A percentile compares a stretch with the other conserved stretches of the same genome.
Conservation (phyloP, 2,329 filamentous ascomycete species). For the Colletotrichum sp. region DNA sequence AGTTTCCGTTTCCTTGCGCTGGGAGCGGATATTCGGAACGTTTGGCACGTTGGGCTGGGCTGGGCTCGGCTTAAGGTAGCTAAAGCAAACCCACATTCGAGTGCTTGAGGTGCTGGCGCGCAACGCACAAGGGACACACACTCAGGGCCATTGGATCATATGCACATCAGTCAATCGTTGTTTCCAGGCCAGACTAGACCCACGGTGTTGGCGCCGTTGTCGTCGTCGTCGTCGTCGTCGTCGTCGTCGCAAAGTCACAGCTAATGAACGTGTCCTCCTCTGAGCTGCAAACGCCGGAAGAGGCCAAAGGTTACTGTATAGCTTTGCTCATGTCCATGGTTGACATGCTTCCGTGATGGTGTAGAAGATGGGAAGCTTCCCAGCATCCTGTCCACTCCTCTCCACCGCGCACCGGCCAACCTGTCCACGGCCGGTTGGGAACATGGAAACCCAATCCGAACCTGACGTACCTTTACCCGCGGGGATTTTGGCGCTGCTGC, state of each 20-base stretch:
- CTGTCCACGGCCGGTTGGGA: background rate
- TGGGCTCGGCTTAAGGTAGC: slow-evolving; percentile 4
- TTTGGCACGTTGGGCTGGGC: slow-evolving; percentile 1
- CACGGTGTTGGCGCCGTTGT: background rate
- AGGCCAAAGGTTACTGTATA: background rate
- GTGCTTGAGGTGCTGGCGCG: background rate
- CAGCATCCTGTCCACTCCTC: background rate
- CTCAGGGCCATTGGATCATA: background rate
- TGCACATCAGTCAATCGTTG: background rate
- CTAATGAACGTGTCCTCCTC: background rate
- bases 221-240: background rate
- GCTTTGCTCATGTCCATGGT: background rate
- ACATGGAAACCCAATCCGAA: background rate
- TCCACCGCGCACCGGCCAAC: background rate
- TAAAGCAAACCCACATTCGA: background rate
- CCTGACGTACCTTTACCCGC: background rate
- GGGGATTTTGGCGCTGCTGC: background rate
- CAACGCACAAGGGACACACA: background rate
- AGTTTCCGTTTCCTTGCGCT: background rate
- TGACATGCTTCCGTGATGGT: background rate
- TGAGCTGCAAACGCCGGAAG: background rate
- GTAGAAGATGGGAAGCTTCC: background rate
- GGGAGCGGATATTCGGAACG: slow-evolving; percentile 13
- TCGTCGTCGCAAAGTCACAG: background rate
- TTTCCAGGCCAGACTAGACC: background rate